Evolutionary conservation across 2,329 filamentous ascomycete species (phyloP).

Genomic region (Aspergillus novoparasiticus): DNA sequence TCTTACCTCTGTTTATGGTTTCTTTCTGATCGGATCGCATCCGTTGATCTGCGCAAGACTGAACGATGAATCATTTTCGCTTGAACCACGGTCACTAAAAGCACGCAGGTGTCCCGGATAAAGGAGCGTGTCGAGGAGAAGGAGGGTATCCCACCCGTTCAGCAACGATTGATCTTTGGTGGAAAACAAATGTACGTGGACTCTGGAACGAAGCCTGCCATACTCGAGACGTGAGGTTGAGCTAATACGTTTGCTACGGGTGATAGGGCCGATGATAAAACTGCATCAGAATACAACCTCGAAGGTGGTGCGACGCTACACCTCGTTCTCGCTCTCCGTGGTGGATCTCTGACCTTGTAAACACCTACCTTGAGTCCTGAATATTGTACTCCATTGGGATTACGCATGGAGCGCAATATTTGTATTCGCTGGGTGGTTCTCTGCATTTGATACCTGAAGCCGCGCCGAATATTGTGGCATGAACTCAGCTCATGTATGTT

Average conservation of each 20-base stretch:
- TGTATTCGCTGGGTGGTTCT: neutral
- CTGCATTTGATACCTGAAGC: neutral
- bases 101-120: slow-evolving; percentile 78
- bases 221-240: neutral
- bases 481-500: neutral
- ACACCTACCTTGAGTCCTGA: neutral
- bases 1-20: neutral
- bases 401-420: neutral
- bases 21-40: neutral
- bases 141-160: slow-evolving; percentile 94
- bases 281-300: slow-evolving; percentile 84
- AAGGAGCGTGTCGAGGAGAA: slow-evolving; percentile 99
- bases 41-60: neutral
- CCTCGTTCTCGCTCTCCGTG: slow-evolving; percentile 89
- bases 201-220: neutral
- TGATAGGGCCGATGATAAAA: slow-evolving; percentile 88
- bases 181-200: slow-evolving; percentile 90
- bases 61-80: neutral
- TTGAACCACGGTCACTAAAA: neutral
- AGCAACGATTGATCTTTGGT: slow-evolving; percentile 93
- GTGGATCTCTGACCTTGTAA: slow-evolving; percentile 54
- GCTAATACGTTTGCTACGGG: neutral
- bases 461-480: neutral
- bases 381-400: neutral
- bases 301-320: slow-evolving; percentile 92